Evolutionary conservation across 2,329 filamentous ascomycete genomes (phyloP).

Genomic region (Diplodia intermedia): DNA sequence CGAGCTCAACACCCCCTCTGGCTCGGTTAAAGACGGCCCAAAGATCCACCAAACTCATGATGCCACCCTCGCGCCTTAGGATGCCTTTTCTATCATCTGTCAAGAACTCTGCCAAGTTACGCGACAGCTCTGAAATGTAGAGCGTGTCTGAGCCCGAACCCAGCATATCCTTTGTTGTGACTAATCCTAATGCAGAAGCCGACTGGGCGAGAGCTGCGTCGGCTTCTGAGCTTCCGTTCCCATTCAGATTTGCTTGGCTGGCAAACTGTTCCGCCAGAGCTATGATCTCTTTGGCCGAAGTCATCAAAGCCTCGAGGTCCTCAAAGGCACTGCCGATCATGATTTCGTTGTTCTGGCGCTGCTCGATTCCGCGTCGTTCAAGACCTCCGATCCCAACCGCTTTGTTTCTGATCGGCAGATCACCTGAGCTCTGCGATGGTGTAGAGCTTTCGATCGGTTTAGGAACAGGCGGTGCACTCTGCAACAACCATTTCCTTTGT

Average conservation of each 20-base stretch:
- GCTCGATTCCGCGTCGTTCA: slow-evolving; percentile 81
- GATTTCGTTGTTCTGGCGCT: slow-evolving; percentile 89
- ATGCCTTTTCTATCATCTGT: slow-evolving; percentile 49
- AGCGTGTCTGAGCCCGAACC: slow-evolving; percentile 79
- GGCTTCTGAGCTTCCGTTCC: slow-evolving; percentile 69
- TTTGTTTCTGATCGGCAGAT: slow-evolving; percentile 53
- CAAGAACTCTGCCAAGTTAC: slow-evolving; percentile 50
- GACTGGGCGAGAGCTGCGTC: slow-evolving; percentile 80
- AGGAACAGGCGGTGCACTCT: slow-evolving; percentile 87
- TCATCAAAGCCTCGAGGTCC: slow-evolving; percentile 95
- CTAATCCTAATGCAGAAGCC: slow-evolving; percentile 80
- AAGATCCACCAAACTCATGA: slow-evolving; percentile 50
- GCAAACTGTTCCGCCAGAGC: slow-evolving; percentile 90
- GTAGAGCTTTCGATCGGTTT: slow-evolving; percentile 55
- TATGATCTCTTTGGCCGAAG: slow-evolving; percentile 94
- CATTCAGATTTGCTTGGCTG: slow-evolving; percentile 66
- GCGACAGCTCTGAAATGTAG: slow-evolving; percentile 72
- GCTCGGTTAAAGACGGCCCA: slow-evolving; percentile 83
- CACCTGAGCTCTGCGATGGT: neutral
- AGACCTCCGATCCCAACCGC: slow-evolving; percentile 90
- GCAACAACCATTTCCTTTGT: slow-evolving; percentile 93
- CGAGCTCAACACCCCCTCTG: slow-evolving; percentile 89
- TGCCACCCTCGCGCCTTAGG: slow-evolving; percentile 47
- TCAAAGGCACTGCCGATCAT: slow-evolving; percentile 95
- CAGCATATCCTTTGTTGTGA: slow-evolving; percentile 96